These are phyloP conservation scores for Phialemoniopsis sp. DNA, from an alignment of 2,329 filamentous ascomycete species.

Conservation along the genomic window DNA sequence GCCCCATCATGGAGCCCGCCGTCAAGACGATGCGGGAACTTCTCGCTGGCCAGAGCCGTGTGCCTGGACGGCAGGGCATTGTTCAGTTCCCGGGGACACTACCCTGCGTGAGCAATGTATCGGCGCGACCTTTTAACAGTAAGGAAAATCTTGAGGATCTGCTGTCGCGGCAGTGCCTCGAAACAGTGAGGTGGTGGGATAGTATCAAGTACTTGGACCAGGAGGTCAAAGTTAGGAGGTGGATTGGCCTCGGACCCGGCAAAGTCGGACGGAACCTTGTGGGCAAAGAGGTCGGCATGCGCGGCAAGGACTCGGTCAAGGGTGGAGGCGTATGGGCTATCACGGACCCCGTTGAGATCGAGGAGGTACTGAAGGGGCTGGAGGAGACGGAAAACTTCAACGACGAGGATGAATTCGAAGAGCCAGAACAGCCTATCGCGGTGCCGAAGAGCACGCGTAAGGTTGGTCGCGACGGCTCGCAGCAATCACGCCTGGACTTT, in stretches of 20 bases:
- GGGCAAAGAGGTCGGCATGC: conserved; percentile 91
- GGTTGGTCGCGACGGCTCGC: too few relatives aligned
- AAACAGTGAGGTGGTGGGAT: conserved; percentile 93
- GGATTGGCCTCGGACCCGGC: conserved; percentile 89
- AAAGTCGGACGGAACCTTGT: conserved; percentile 93
- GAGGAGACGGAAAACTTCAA: conserved; percentile 57
- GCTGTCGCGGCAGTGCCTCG: conserved; percentile 76
- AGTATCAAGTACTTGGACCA: conserved; percentile 87
- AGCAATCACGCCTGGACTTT: too few relatives aligned
- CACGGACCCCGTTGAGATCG: conserved; percentile 72
- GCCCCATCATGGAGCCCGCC: conserved; percentile 85
- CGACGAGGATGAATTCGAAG: conserved; percentile 37
- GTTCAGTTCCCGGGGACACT: conserved; percentile 71
- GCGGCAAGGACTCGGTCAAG: conserved; percentile 71
- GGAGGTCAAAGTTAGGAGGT: conserved; percentile 73
- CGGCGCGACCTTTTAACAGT: conserved; percentile 70
- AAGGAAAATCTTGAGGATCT: conserved; percentile 74
- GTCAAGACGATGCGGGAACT: conserved; percentile 68
- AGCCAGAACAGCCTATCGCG: not conserved
- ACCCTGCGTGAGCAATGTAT: conserved; percentile 83
- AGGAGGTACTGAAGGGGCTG: conserved; percentile 61
- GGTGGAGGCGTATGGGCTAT: conserved; percentile 93
- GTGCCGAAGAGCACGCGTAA: too few relatives aligned
- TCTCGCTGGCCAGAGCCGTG: conserved; percentile 54
- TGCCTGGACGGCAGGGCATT: conserved; percentile 55